Evolutionary conservation across 176 grass and related monocot species (phyloP).

Genomic region (Tillandsia fasciculata): DNA sequence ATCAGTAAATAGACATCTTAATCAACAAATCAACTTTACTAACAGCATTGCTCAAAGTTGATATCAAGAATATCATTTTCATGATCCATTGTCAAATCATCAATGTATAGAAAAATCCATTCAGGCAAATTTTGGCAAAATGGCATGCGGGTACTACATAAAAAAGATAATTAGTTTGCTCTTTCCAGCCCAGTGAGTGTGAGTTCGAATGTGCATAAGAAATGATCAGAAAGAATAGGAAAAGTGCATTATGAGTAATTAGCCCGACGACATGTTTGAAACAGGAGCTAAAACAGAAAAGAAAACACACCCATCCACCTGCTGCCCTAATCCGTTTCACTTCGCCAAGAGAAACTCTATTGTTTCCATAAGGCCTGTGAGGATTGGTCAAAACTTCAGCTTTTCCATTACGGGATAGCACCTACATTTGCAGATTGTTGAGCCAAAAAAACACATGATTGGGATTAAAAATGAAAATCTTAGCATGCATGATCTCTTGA

Average conservation of each 20-base stretch:
- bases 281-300: constrained; percentile 17
- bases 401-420: constrained; percentile 64
- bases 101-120: constrained; percentile 1
- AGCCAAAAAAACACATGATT: background rate
- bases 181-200: no score
- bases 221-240: constrained; percentile 14
- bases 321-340: constrained; percentile 86
- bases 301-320: constrained; percentile 99
- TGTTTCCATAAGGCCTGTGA: constrained; percentile 89
- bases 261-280: no score
- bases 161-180: no score
- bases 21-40: no score
- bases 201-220: no score
- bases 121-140: background rate
- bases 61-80: no score
- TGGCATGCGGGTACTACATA: background rate
- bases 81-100: no score
- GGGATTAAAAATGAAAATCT: no score
- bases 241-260: background rate
- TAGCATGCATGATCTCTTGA: background rate
- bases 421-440: constrained; percentile 41
- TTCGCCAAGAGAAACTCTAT: constrained; percentile 81
- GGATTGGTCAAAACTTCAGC: constrained; percentile 64
- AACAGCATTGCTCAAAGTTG: no score
- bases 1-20: constrained; percentile 6